A percentile compares a stretch with the other conserved stretches of the same genome.
Conservation (phyloP, 441 rosid species). For the Pelargonium fulgidum region DNA sequence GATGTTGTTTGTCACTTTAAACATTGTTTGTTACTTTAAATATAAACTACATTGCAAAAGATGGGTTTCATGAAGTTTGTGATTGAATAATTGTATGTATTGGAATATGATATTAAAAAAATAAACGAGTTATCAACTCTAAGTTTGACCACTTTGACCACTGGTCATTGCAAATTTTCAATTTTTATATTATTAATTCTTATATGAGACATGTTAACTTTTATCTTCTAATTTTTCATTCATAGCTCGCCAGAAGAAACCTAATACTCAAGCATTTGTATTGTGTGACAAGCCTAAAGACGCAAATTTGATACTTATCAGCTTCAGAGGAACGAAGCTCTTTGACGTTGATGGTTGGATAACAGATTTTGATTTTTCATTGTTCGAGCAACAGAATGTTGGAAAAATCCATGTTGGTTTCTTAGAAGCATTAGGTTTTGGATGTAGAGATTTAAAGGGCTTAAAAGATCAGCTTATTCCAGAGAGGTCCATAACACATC, state of each 20-base stretch:
- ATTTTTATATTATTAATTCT: too few relatives aligned
- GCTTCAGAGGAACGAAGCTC: conserved; percentile 68
- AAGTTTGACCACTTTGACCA: too few relatives aligned
- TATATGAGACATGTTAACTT: too few relatives aligned
- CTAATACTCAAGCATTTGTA: conserved; percentile 56
- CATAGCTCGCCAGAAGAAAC: conserved; percentile 47
- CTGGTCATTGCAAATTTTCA: too few relatives aligned
- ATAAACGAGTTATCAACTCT: too few relatives aligned
- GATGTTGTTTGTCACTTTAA: too few relatives aligned
- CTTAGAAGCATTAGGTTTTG: conserved; percentile 66
- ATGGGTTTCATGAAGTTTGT: too few relatives aligned
- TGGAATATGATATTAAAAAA: too few relatives aligned
- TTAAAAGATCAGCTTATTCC: conserved; percentile 18
- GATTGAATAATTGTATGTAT: too few relatives aligned
- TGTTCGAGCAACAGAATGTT: conserved; percentile 50
- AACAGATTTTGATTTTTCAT: conserved; percentile 59
- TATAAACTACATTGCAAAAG: too few relatives aligned
- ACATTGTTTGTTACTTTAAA: too few relatives aligned
- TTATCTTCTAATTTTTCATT: too few relatives aligned
- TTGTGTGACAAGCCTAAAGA: conserved; percentile 34
- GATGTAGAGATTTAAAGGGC: conserved; percentile 35
- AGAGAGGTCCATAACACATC: conserved; percentile 7
- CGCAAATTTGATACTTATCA: conserved; percentile 44
- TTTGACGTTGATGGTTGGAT: conserved; percentile 69
- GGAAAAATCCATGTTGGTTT: conserved; percentile 72